phyloP scores from a whole-genome alignment of 2,329 filamentous ascomycete genomes.

The Botrytis squamosa region DNA sequence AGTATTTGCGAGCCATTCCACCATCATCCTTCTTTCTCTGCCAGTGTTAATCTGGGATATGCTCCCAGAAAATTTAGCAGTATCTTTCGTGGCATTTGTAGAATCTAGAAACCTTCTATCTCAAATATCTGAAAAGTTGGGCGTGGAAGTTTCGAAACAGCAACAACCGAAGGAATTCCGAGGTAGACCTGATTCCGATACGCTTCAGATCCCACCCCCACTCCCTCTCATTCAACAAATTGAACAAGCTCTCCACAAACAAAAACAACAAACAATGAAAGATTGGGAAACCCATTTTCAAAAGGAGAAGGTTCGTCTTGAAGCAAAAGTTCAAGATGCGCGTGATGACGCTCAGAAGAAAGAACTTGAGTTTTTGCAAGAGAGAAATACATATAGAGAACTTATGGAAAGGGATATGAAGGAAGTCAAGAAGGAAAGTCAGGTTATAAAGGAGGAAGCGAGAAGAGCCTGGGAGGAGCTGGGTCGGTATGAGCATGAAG shows the following conservation, averaged over 20 bases:
- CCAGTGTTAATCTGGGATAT: slow-evolving; percentile 61
- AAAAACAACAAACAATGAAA: slow-evolving; percentile 20
- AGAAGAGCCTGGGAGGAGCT: slow-evolving; percentile 96
- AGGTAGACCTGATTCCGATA: slow-evolving; percentile 19
- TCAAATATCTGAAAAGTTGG: slow-evolving; percentile 13
- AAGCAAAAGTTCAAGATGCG: slow-evolving; percentile 17
- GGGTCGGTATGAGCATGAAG: slow-evolving; percentile 87
- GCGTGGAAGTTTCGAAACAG: slow-evolving; percentile 9
- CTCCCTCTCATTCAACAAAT: slow-evolving; percentile 20
- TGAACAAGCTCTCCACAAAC: slow-evolving; percentile 21
- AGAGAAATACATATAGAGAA: slow-evolving; percentile 4
- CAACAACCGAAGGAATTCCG: not conserved
- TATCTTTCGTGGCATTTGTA: slow-evolving; percentile 58
- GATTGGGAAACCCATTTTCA: slow-evolving; percentile 20
- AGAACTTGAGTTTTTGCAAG: slow-evolving; percentile 18
- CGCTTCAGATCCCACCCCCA: slow-evolving; percentile 20
- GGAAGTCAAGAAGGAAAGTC: slow-evolving; percentile 19
- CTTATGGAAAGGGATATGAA: slow-evolving; percentile 19
- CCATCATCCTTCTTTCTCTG: slow-evolving; percentile 55
- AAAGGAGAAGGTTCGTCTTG: slow-evolving; percentile 18
- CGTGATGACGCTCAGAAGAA: slow-evolving; percentile 21
- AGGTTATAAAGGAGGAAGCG: slow-evolving; percentile 63
- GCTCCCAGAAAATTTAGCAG: slow-evolving; percentile 56
- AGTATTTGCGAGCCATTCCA: slow-evolving; percentile 61
- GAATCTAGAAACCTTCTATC: slow-evolving; percentile 43